Evolutionary conservation across 495 filamentous ascomycete species (phyloP), one percentile per base, ranked within the genome.

Genomic region (Delitschia confertaspora): DNA sequence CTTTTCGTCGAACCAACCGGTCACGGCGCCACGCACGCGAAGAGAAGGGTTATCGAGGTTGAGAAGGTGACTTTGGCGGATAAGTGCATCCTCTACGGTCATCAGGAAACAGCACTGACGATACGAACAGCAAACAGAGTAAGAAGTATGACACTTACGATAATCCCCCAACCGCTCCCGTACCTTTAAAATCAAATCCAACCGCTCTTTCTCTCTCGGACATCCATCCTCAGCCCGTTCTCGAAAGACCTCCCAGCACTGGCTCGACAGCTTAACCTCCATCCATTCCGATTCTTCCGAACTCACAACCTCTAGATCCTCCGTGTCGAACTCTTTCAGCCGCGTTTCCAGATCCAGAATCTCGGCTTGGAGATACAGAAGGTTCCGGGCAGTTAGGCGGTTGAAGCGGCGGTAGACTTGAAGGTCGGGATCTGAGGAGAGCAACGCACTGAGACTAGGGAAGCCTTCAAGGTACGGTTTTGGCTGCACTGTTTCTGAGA

Each of bases 331-430:
- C 9, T 34, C 49, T 7, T 52, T 34, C 11, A 46, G 21, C 13
- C 42, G 23, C 7, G 33, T 17, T 35, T 52, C 49, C 10, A 52
- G 22, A 13, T 52, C 49, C 14, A 53, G 43, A 8, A 53, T 41
- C 18, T 53, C 38, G 18, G 41, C 45, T 30, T 53, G 50, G 5
- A 53, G 30, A 24, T 53, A 53, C n/a, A 53, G 45, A 2, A 53
- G 45, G 30, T 53, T 53, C 16, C 50, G 26, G 6, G 50, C 36
- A 13, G 36, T 23, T 10, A 53, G 38, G 20, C 37, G 37, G 34
- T 53, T 36, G 21, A 49, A 53, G 14, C 50, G 37, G 10, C 50
- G 45, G 27, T 37, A 53, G 31, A 53, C 43, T 18, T 45, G 34
- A n/a, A 46, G 41, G 7, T 46, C 41, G 4, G 27, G 37, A 22